Conservation (phyloP, 148 eudicot species). For the Rhododendron molle region DNA sequence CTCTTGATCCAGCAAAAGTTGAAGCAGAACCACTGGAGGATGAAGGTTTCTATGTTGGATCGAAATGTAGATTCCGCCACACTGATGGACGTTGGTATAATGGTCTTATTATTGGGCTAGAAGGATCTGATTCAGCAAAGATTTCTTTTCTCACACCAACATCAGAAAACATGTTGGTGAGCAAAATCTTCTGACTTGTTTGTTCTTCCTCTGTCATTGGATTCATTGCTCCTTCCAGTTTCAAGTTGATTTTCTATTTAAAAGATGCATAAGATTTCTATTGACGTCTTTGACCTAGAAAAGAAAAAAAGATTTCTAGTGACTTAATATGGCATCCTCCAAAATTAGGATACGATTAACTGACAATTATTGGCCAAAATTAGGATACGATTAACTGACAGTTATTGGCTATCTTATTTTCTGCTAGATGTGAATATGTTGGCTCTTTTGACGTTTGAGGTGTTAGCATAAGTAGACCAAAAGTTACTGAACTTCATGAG, state of each 20-base stretch:
- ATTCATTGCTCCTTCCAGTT: background rate
- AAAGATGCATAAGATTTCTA: background rate
- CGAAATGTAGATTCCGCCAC: constrained; percentile 89
- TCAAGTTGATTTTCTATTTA: background rate
- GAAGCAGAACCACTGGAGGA: constrained; percentile 52
- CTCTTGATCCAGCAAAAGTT: constrained; percentile 36
- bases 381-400: background rate
- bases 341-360: background rate
- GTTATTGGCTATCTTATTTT: background rate
- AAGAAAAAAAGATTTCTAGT: background rate
- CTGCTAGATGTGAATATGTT: background rate
- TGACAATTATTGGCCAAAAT: background rate
- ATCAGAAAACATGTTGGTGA: constrained; percentile 79
- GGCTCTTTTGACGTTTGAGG: background rate
- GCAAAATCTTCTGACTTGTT: constrained; percentile 11
- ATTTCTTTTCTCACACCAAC: constrained; percentile 80
- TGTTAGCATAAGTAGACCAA: background rate
- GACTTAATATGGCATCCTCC: background rate
- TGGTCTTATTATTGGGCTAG: constrained; percentile 58
- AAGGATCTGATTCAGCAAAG: constrained; percentile 52
- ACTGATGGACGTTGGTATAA: constrained; percentile 89
- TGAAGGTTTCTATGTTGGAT: constrained; percentile 54
- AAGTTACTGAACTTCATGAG: background rate
- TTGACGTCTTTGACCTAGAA: background rate
- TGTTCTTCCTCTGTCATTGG: background rate